Base-by-base conservation (phyloP, 345 rosid genomes). In the Murraya paniculata region DNA sequence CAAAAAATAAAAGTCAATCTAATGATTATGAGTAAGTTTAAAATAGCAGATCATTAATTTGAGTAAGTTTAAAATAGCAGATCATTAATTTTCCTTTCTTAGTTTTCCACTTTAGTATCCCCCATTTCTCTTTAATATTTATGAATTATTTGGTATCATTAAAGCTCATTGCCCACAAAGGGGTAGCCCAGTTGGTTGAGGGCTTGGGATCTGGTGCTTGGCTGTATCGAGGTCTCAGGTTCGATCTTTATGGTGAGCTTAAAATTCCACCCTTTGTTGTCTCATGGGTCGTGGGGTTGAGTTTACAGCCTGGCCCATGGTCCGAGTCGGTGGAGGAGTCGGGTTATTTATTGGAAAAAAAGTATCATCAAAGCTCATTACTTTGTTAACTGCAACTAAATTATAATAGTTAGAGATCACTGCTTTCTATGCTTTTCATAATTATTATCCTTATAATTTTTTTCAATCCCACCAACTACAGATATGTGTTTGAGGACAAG, bases 401-500 rank as follows among this genome's bases (percentile, higher is more conserved):
- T 33, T 39, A 53, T 74, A 73, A 60, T 70, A 9, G 45, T 58
- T 30, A 19, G 28, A 50, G 11, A 60, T 53, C 27, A 35, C 13
- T 59, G 6, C 8, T 76, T 59, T 30, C 58, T 77, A 79, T 60
- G 25, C 16, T 28, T 45, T 14, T 5, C 35, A 25, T 64, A 36
- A 61, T 71, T 33, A 39, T 45, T 48, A 7, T 41, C 38, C 28
- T 28, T 14, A 11, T 18, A 31, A n/a, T 13, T 48, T 18, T 7
- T 53, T 41, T 75, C 18, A 9, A 9, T 9, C 55, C 9, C 75
- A 31, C 74, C n/a, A 72, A 69, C 72, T 72, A 66, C 72, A 94
- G 98, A 84, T 94, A 80, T 84, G 97, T 93, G 80, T 96, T 96
- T 76, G 99, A 94, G 88, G 97, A 96, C 85, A 97, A 96, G 87